Evolutionary conservation across 2,329 filamentous ascomycete genomes (phyloP).

Genomic region (Myriosclerotinia scirpicola): DNA sequence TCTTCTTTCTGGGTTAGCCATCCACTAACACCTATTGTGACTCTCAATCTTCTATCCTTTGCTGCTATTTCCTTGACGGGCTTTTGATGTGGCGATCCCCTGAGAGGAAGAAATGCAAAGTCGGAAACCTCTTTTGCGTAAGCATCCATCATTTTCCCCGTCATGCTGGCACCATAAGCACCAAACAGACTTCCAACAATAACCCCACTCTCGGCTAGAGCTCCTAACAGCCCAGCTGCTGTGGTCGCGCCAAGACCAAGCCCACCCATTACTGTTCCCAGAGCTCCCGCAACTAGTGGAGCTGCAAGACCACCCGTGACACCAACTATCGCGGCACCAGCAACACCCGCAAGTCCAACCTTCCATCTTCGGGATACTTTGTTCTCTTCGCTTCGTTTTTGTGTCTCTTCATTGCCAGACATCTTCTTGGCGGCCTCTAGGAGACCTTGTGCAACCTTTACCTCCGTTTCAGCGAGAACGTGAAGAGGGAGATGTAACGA

Average conservation of each 20-base stretch:
- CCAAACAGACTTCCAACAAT: slow-evolving; percentile 85
- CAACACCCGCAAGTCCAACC: slow-evolving; percentile 83
- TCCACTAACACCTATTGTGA: slow-evolving; percentile 81
- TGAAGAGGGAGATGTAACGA: slow-evolving; percentile 68
- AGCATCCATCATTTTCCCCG: slow-evolving; percentile 82
- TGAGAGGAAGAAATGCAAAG: slow-evolving; percentile 79
- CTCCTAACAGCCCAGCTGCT: slow-evolving; percentile 76
- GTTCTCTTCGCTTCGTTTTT: slow-evolving; percentile 70
- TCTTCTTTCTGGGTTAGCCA: slow-evolving; percentile 75
- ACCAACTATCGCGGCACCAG: slow-evolving; percentile 76
- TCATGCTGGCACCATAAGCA: slow-evolving; percentile 83
- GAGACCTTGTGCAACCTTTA: slow-evolving; percentile 71
- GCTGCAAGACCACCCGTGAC: slow-evolving; percentile 74
- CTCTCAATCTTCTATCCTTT: slow-evolving; percentile 67
- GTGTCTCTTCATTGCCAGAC: slow-evolving; percentile 67
- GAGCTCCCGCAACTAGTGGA: slow-evolving; percentile 52
- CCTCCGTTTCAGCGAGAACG: slow-evolving; percentile 68
- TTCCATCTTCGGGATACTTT: slow-evolving; percentile 78
- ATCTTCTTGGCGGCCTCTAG: slow-evolving; percentile 73
- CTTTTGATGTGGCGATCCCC: slow-evolving; percentile 48
- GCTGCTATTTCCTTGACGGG: slow-evolving; percentile 44
- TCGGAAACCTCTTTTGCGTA: slow-evolving; percentile 85
- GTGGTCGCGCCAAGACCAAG: slow-evolving; percentile 71
- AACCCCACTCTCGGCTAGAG: slow-evolving; percentile 75
- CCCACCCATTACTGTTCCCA: slow-evolving; percentile 62